A percentile compares a stretch with the other conserved stretches of the same genome.
These are phyloP conservation scores for Neoboletus subvelutipes DNA, from an alignment of 768 basidiomycete species.

Conservation along the genomic window DNA sequence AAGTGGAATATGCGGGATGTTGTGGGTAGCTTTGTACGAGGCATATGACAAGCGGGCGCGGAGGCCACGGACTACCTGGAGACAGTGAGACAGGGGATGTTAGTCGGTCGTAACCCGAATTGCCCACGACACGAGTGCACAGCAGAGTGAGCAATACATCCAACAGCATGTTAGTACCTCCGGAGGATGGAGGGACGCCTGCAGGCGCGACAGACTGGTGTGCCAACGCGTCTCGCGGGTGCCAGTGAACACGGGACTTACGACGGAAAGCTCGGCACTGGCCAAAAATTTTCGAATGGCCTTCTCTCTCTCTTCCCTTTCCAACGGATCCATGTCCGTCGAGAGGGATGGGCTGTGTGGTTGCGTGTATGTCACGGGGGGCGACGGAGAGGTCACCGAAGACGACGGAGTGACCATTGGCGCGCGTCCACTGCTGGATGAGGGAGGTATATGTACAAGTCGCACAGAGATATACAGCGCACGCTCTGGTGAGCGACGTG, in stretches of 20 bases:
- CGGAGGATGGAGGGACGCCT: conserved; percentile 3
- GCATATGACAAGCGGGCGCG: conserved; percentile 81
- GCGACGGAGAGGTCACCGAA: conserved; percentile 80
- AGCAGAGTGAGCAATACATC: conserved; percentile 1
- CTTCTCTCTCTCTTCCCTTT: conserved; percentile 61
- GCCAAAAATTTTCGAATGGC: conserved; percentile 76
- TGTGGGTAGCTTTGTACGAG: conserved; percentile 79
- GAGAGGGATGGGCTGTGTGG: conserved; percentile 41
- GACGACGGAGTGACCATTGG: conserved; percentile 79
- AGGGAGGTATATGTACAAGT: conserved; percentile 18
- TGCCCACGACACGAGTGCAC: conserved; percentile 9
- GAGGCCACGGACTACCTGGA: conserved; percentile 76
- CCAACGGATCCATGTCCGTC: conserved; percentile 41
- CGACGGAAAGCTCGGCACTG: conserved; percentile 77
- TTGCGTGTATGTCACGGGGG: conserved; percentile 62
- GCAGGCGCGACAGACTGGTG: conserved; percentile 24
- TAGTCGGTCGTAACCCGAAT: conserved; percentile 16
- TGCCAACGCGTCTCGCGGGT: conserved; percentile 49
- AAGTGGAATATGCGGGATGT: conserved; percentile 62
- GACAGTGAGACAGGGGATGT: conserved; percentile 32
- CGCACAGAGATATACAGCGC: conserved; percentile 18
- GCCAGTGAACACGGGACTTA: conserved; percentile 44
- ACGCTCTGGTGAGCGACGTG: conserved; percentile 9
- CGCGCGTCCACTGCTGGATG: conserved; percentile 26
- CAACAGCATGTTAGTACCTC: conserved; percentile 2